Evolutionary conservation across 2,329 filamentous ascomycete species (phyloP), one percentile per base, ranked within the genome.

Genomic region (Calonectria pseudoturangicola): DNA sequence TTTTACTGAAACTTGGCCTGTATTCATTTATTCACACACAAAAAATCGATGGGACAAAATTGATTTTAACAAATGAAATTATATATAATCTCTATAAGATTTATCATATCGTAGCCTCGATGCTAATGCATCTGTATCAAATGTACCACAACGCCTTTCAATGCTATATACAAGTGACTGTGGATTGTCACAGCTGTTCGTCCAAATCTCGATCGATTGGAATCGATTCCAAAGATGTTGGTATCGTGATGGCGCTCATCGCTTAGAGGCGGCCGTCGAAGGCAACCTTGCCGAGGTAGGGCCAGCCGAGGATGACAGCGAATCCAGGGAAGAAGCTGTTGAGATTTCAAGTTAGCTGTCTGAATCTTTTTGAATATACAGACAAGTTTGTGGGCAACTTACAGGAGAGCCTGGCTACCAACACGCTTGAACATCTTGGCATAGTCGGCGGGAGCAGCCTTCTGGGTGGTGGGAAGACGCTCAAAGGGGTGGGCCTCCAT

Each of bases 401-500:
- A 85, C 84, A 83, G 51, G 30, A 80, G 70, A n/a, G 79, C 74
- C 66, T 83, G 82, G 65, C 75, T 77, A 12, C 80, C 80, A 67
- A 81, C 75, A 41, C 82, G 80, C 78, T 81, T 82, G 56, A 79
- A 71, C 72, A 84, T 78, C 66, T 74, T 79, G 48, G 74, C 77
- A 76, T 83, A 85, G 71, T 85, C 81, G 50, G 77, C 78, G 39
- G 68, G 71, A n/a, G 81, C 80, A 15, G 80, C 58, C 71, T 76
- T 76, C 65, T 80, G 79, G 27, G 76, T 74, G 18, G 74, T 65
- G 51, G 83, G 76, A 16, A 83, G 73, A 60, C 83, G 81, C 76
- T 83, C 80, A 58, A 84, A 84, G 67, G 83, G 82, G 66, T 85
- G 83, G 68, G 83, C 51, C 73, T 85, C 83, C 75, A 83, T 80